These are phyloP conservation scores for Misopates orontium DNA, from an alignment of 257 asterid genomes.

Conservation along the genomic window DNA sequence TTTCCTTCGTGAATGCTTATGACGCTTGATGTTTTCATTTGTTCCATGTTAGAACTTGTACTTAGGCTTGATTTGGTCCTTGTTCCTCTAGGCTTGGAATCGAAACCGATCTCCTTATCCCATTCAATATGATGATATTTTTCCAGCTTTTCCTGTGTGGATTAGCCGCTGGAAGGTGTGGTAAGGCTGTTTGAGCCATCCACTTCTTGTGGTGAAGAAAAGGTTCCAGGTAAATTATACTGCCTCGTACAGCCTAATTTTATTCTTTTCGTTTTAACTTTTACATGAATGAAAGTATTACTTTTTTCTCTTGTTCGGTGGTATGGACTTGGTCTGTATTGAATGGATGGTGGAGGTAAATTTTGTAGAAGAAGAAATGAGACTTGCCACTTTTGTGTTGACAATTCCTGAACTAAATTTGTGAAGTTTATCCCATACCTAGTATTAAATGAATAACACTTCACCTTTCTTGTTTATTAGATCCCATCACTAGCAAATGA, in stretches of 20 bases:
- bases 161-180: slow-evolving; percentile 82
- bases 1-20: neutral
- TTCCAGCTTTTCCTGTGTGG: slow-evolving; percentile 85
- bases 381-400: too few relatives aligned
- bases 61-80: slow-evolving; percentile 19
- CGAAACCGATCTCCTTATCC: slow-evolving; percentile 38
- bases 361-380: neutral
- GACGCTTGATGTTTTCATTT: neutral
- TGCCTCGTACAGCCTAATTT: neutral
- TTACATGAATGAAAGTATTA: neutral
- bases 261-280: neutral
- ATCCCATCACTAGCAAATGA: too few relatives aligned
- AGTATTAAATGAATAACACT: too few relatives aligned
- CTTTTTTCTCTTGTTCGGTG: neutral
- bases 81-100: slow-evolving; percentile 65
- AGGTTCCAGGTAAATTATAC: slow-evolving; percentile 83
- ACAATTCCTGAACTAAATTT: neutral
- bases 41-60: neutral
- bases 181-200: slow-evolving; percentile 92
- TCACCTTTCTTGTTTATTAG: too few relatives aligned
- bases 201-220: slow-evolving; percentile 95
- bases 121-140: slow-evolving; percentile 34
- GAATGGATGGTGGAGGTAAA: neutral
- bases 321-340: neutral
- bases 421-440: neutral